A percentile compares a stretch with the other conserved stretches of the same genome.
Conservation (phyloP, 2,329 filamentous ascomycete species). For the Tolypocladium capitatum region DNA sequence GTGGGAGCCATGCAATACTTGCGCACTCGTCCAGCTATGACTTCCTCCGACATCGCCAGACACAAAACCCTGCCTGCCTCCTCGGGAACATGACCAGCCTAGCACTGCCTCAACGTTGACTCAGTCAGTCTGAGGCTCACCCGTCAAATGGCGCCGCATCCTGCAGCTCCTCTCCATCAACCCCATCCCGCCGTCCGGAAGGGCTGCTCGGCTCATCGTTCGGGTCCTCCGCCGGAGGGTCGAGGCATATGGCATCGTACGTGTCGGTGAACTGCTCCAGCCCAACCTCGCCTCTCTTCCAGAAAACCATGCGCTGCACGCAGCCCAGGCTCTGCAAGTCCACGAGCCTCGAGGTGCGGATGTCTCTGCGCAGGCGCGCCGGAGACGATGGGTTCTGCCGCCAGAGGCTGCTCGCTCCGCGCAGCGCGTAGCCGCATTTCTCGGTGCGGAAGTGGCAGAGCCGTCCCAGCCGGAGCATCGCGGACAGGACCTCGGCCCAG, state of each 20-base stretch:
- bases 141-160: background rate
- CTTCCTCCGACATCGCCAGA: background rate
- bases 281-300: background rate
- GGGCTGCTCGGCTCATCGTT: background rate
- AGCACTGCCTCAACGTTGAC: background rate
- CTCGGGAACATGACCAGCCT: background rate
- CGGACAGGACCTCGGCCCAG: background rate
- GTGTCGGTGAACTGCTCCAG: background rate
- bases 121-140: background rate
- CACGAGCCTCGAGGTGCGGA: too few species aligned
- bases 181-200: too few species aligned
- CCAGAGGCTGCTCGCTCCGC: too few species aligned
- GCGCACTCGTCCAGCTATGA: background rate
- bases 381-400: background rate
- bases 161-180: background rate
- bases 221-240: background rate
- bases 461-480: background rate
- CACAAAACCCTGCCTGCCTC: background rate
- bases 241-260: background rate
- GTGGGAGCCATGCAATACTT: background rate
- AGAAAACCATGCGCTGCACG: background rate
- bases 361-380: too few species aligned
- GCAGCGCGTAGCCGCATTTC: background rate
- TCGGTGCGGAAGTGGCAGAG: background rate
- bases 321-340: too few species aligned